Conservation (phyloP, 495 filamentous ascomycete species). For the Pseudevernia furfuracea region DNA sequence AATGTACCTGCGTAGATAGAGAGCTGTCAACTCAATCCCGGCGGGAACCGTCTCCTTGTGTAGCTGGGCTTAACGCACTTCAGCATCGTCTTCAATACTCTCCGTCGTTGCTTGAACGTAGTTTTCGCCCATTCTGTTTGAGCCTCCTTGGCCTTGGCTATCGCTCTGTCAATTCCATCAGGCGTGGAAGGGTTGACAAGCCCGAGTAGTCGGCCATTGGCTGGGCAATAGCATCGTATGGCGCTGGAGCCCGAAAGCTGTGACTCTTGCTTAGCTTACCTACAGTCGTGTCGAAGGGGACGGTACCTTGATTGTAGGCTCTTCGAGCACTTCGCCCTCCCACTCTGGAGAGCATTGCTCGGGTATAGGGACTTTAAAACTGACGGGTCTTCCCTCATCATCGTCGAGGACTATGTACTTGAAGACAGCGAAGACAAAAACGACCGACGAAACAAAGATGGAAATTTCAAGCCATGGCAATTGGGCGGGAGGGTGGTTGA, state of each 20-base stretch:
- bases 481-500: constrained; percentile 4
- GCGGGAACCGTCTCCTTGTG: background rate
- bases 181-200: constrained; percentile 69
- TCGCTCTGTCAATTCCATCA: constrained; percentile 71
- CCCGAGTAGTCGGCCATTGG: constrained; percentile 77
- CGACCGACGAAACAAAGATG: constrained; percentile 21
- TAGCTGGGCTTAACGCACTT: constrained; percentile 42
- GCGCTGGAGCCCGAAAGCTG: constrained; percentile 47
- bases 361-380: constrained; percentile 53
- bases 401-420: constrained; percentile 24
- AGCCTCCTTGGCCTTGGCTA: constrained; percentile 63
- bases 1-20: constrained; percentile 46
- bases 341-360: constrained; percentile 47
- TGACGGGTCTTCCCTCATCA: constrained; percentile 43
- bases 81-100: constrained; percentile 72
- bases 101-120: constrained; percentile 66
- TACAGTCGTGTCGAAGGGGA: constrained; percentile 4
- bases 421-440: constrained; percentile 20
- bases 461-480: constrained; percentile 12
- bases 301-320: constrained; percentile 46
- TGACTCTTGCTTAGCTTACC: constrained; percentile 12
- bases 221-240: constrained; percentile 85
- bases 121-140: constrained; percentile 78
- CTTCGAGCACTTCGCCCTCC: constrained; percentile 54
- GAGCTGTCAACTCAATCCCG: background rate